Conservation (phyloP, 2,329 filamentous ascomycete species). For the Curvularia sp. region DNA sequence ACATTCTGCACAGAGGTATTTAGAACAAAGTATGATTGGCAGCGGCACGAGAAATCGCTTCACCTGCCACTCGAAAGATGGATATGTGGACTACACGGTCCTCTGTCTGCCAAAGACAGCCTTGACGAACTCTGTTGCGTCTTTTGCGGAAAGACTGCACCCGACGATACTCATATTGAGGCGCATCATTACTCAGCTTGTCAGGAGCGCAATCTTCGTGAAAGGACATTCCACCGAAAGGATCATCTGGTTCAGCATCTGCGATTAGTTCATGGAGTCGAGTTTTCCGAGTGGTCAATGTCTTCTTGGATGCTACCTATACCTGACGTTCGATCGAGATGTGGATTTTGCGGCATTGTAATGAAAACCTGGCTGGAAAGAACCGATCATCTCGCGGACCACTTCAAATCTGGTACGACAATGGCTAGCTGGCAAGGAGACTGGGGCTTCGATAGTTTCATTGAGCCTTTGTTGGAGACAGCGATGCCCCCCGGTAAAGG, state of each 20-base stretch:
- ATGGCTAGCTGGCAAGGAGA: slow-evolving; percentile 41
- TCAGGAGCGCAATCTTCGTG: slow-evolving; percentile 29
- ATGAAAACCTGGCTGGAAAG: slow-evolving; percentile 36
- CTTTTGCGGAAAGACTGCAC: slow-evolving; percentile 26
- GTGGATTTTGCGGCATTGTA: slow-evolving; percentile 34
- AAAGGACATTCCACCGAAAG: slow-evolving; percentile 40
- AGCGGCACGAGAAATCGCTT: slow-evolving; percentile 41
- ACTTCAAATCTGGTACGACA: slow-evolving; percentile 35
- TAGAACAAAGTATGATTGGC: slow-evolving; percentile 43
- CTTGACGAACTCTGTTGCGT: slow-evolving; percentile 32
- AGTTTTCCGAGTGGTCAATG: slow-evolving; percentile 47
- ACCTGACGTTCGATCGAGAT: slow-evolving; percentile 30
- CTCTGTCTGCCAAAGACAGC: slow-evolving; percentile 12
- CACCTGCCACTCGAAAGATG: slow-evolving; percentile 40
- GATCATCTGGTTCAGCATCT: slow-evolving; percentile 42
- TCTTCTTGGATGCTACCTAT: slow-evolving; percentile 35
- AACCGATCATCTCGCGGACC: slow-evolving; percentile 35
- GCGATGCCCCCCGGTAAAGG: slow-evolving; percentile 35
- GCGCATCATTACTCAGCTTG: slow-evolving; percentile 33
- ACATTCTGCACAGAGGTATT: slow-evolving; percentile 44
- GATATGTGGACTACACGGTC: slow-evolving; percentile 33
- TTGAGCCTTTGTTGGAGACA: slow-evolving; percentile 24
- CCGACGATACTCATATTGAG: slow-evolving; percentile 28
- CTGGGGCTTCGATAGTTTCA: slow-evolving; percentile 33
- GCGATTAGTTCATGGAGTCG: slow-evolving; percentile 33